Evolutionary conservation across 1,139 yeast genomes (phyloP), one percentile per base, ranked within the genome.

Genomic region (Saccharomycopsis hybrid): DNA sequence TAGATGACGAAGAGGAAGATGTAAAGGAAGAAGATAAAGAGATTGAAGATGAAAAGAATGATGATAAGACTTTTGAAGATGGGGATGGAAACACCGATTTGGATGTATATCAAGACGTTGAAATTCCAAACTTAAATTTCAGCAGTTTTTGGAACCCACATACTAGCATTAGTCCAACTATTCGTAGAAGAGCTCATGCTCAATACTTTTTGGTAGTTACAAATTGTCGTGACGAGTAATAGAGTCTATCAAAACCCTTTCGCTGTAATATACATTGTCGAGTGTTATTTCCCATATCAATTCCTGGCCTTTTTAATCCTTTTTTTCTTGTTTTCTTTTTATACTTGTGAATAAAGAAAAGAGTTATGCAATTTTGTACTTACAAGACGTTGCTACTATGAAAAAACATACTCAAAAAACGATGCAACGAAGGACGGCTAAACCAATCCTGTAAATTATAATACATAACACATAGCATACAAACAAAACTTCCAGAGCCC

Each of bases 171-270:
- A 18, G 42, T 31, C 47, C 47, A 3, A 32, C 4, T 18, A n/a
- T 45, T 4, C 46, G 38, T 37, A 30, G 49, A 40, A 43, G 36
- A 41, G 47, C 46, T 1, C 52, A 49, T 28, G 43, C 49, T 13
- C 38, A 49, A 9, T 49, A 49, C 31, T 49, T 49, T 29, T 24
- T 43, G 5, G 32, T 24, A 11, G 33, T 49, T 30, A 46, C 52
- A 9, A 45, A 35, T 37, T 49, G 52, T 32, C 25, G 42, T 18
- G 31, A 45, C 5, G 36, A 43, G 27, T 13, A 5, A 11, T n/a
- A 28, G 5, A 18, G 18, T 18, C 18, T 18, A 18, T 18, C 18
- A 18, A 18, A 18, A 18, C 18, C 18, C 18, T 18, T 18, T 18
- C 18, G 18, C 18, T 18, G 18, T 18, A 18, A 18, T 18, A 18